These are phyloP conservation scores for Phytophthora brassicae DNA, from an alignment of 352 stramenopile genomes.

Conservation along the genomic window DNA sequence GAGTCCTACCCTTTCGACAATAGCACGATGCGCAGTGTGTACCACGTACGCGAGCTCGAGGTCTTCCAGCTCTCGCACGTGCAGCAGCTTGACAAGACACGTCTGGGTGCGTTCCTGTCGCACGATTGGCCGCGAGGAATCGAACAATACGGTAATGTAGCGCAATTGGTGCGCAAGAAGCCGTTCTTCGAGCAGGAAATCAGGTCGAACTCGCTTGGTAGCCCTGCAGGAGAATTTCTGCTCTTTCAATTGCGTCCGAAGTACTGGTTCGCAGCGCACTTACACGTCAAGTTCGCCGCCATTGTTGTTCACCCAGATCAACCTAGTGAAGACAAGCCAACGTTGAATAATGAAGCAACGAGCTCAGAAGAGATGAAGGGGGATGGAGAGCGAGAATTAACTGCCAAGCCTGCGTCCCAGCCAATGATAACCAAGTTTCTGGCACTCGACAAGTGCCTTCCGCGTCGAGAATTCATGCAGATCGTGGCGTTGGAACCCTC, in stretches of 20 bases:
- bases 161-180: conserved; percentile 91
- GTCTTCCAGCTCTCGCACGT: conserved; percentile 91
- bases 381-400: conserved; percentile 6
- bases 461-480: conserved; percentile 94
- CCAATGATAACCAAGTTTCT: conserved; percentile 40
- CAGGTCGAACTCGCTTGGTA: conserved; percentile 92
- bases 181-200: conserved; percentile 96
- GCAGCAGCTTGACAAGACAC: conserved; percentile 42
- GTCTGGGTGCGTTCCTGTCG: conserved; percentile 93
- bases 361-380: conserved; percentile 1
- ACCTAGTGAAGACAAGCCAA: background rate
- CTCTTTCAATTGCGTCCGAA: conserved; percentile 91
- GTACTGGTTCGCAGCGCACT: conserved; percentile 98
- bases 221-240: conserved; percentile 90
- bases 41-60: conserved; percentile 95
- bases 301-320: conserved; percentile 82
- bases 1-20: conserved; percentile 80
- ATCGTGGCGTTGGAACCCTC: conserved; percentile 80
- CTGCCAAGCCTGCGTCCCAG: conserved; percentile 6
- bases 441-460: conserved; percentile 99
- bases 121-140: conserved; percentile 99
- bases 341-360: background rate
- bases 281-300: conserved; percentile 98
- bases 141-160: conserved; percentile 92
- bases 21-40: conserved; percentile 91